Evolutionary conservation across 2,329 filamentous ascomycete species (phyloP), one percentile per base, ranked within the genome.

Genomic region (Daldinia sp.): DNA sequence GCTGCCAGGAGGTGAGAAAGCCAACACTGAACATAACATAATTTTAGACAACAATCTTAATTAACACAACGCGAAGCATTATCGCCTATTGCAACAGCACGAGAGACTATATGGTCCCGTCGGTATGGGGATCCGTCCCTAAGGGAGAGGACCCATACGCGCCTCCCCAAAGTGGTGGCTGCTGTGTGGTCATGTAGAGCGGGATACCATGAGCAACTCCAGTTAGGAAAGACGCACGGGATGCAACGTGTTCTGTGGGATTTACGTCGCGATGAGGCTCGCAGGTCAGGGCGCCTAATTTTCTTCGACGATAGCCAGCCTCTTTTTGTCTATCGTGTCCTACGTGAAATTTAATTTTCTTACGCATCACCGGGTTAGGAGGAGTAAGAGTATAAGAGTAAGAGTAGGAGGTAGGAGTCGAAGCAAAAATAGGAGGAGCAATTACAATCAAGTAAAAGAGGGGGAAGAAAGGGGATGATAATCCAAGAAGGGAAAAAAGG

Each of bases 81-180:
- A 98, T 98, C 81, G 93, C 93, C 75, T 98, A 98, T 85, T 98
- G 95, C 83, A 97, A 97, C 82, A 94, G 93, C 82, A 98, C 96
- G 76, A 92, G 95, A 82, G 96, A 99, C 81, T 98, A 97, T 85
- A 98, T 99, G 96, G 94, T 98, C 60, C 94, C 94, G 58, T 97
- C 94, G 60, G 93, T 97, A 81, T 99, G 96, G 96, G 95, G 95
- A 74, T 89, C 91, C 69, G 93, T 98, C 73, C 93, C 97, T 79
- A 95, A 94, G 86, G 91, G 92, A 81, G 96, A 98, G 80, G 96
- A 99, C 80, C 96, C 96, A n/a, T 99, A 99, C 81, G 94, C 95
- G 77, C 95, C 95, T 74, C 95, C 97, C 85, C 93, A 97, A 84
- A 93, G 89, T 75, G 92, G 90, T 79, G 92, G 94, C 77, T 99